These are phyloP conservation scores for Brassica incana DNA, from an alignment of 345 rosid genomes.

Conservation along the genomic window DNA sequence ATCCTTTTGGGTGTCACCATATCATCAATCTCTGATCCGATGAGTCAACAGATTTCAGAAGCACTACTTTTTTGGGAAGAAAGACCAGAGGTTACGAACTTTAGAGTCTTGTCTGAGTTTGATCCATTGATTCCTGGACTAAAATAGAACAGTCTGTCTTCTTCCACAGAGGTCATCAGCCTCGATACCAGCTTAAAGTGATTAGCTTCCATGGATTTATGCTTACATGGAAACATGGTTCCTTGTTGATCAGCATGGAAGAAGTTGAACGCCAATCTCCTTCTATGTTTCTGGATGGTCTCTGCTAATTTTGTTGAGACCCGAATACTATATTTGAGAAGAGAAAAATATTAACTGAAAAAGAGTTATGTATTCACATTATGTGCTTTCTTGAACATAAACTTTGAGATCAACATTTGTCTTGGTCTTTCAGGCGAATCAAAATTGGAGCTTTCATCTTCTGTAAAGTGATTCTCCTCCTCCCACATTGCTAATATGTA, in stretches of 20 bases:
- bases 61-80: no score
- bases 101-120: no score
- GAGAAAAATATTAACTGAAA: no score
- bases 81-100: no score
- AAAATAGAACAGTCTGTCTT: no score
- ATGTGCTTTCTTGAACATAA: constrained; percentile 36
- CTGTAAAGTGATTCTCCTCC: constrained; percentile 57
- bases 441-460: no score
- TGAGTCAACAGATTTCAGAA: no score
- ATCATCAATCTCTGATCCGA: no score
- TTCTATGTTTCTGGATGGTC: constrained; percentile 70
- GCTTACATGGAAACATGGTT: constrained; percentile 68
- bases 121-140: no score
- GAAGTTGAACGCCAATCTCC: constrained; percentile 50
- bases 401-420: no score
- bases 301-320: constrained; percentile 46
- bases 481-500: constrained; percentile 76
- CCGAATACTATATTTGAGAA: background rate
- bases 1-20: no score
- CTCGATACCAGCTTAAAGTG: constrained; percentile 44
- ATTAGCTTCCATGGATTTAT: constrained; percentile 76
- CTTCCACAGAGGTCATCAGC: background rate
- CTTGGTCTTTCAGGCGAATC: no score
- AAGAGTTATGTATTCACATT: constrained; percentile 45
- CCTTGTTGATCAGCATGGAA: constrained; percentile 46